A percentile compares a stretch with the other conserved stretches of the same genome.
Conservation (phyloP, 2,329 filamentous ascomycete genomes). For the Trichoderma endophyticum region DNA sequence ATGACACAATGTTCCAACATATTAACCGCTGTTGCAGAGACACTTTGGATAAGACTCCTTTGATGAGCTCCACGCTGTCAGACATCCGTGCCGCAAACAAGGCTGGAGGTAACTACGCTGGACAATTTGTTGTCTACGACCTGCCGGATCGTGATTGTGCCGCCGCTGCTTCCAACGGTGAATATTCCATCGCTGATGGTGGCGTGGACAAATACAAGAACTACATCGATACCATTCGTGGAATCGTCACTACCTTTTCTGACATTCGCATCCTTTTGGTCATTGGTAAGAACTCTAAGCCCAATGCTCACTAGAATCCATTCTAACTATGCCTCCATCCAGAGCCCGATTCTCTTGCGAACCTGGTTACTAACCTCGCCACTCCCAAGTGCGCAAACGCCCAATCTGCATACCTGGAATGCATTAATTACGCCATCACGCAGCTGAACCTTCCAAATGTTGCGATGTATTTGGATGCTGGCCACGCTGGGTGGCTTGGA, state of each 20-base stretch:
- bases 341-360: slow-evolving; percentile 10
- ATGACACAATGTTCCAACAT: neutral
- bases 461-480: slow-evolving; percentile 4
- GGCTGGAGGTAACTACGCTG: slow-evolving; percentile 3
- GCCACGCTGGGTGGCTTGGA: slow-evolving; percentile 10
- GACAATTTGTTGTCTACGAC: slow-evolving; percentile 8
- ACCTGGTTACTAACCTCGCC: neutral
- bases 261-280: neutral
- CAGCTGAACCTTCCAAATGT: slow-evolving; percentile 1
- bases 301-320: too few species aligned
- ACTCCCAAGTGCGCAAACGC: neutral
- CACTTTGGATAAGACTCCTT: neutral
- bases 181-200: neutral
- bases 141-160: slow-evolving; percentile 7
- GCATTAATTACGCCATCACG: slow-evolving; percentile 1
- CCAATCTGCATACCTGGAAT: slow-evolving; percentile 3
- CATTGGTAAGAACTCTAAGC: neutral
- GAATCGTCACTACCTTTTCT: neutral
- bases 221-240: slow-evolving; percentile 1
- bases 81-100: slow-evolving; percentile 11
- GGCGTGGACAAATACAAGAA: slow-evolving; percentile 7
- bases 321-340: neutral
- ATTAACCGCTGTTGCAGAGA: neutral
- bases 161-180: neutral
- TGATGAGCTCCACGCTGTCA: neutral